phyloP scores from a whole-genome alignment of 805 yeast genomes.

The Saturnispora saitoi region DNA sequence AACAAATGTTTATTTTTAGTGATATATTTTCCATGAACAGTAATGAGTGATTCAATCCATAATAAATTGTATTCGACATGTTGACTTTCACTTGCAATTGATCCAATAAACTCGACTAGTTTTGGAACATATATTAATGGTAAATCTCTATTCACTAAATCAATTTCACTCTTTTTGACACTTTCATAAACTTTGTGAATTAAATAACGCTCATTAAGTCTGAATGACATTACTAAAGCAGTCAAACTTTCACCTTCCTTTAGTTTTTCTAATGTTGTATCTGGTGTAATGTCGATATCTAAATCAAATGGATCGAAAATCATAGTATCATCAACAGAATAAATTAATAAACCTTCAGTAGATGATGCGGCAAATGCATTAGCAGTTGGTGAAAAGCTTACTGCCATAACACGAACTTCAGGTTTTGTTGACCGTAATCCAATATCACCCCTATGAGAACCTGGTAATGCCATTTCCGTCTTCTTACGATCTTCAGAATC shows the following conservation, averaged over 20 bases:
- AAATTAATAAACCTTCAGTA: constrained; percentile 84
- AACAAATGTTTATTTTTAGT: constrained; percentile 53
- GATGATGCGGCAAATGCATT: constrained; percentile 89
- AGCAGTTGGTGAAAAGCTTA: constrained; percentile 84
- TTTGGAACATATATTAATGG: constrained; percentile 72
- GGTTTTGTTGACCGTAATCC: constrained; percentile 70
- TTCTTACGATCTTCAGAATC: constrained; percentile 59
- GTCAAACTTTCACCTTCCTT: constrained; percentile 55
- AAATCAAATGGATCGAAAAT: constrained; percentile 92
- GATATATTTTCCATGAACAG: constrained; percentile 72
- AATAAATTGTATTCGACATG: constrained; percentile 78
- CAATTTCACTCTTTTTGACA: constrained; percentile 63
- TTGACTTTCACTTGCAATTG: constrained; percentile 55
- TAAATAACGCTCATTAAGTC: constrained; percentile 74
- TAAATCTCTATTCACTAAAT: constrained; percentile 54
- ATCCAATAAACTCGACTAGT: constrained; percentile 61
- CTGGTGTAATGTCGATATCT: constrained; percentile 88
- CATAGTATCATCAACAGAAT: constrained; percentile 64
- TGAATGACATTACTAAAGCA: constrained; percentile 86
- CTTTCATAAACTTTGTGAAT: constrained; percentile 66
- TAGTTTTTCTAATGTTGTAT: constrained; percentile 54
- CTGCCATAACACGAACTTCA: constrained; percentile 69
- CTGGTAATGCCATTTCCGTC: constrained; percentile 70
- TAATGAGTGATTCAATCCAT: constrained; percentile 68
- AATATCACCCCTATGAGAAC: constrained; percentile 76